Evolutionary conservation across 2,329 filamentous ascomycete species (phyloP).

Genomic region (Ophiosphaerella korrae): DNA sequence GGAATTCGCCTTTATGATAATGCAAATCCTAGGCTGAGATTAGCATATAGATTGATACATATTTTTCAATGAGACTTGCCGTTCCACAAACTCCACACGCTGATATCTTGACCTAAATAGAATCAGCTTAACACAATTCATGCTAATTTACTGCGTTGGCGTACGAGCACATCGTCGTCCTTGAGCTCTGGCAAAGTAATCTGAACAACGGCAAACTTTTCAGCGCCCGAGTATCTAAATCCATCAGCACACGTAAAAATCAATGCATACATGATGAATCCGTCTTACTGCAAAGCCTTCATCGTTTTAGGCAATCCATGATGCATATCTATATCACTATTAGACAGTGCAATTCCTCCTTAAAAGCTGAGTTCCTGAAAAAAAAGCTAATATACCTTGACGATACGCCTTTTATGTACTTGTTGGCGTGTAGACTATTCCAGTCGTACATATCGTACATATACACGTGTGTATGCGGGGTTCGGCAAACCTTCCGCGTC

Average conservation of each 20-base stretch:
- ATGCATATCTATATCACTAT: not conserved
- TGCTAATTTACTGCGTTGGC: not conserved
- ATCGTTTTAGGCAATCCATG: slow-evolving; percentile 22
- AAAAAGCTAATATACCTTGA: no score
- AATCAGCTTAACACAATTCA: not conserved
- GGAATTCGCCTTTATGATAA: slow-evolving; percentile 33
- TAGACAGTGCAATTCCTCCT: no score
- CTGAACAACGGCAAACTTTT: slow-evolving; percentile 24
- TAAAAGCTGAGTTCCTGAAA: no score
- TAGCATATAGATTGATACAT: not conserved
- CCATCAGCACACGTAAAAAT: not conserved
- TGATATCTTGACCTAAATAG: slow-evolving; percentile 25
- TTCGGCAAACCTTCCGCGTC: slow-evolving; percentile 20
- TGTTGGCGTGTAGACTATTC: no score
- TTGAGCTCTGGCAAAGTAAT: slow-evolving; percentile 24
- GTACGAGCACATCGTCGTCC: slow-evolving; percentile 30
- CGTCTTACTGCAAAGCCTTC: slow-evolving; percentile 28
- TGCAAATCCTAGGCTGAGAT: slow-evolving; percentile 26
- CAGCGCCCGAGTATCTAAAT: slow-evolving; percentile 24
- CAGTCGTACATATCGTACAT: not conserved
- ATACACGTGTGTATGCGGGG: slow-evolving; percentile 22
- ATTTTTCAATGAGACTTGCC: slow-evolving; percentile 3
- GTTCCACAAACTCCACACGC: slow-evolving; percentile 34
- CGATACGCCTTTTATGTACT: not conserved
- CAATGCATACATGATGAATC: not conserved